Evolutionary conservation across 2,329 filamentous ascomycete species (phyloP).

Genomic region (Cordyceps tenuipes): DNA sequence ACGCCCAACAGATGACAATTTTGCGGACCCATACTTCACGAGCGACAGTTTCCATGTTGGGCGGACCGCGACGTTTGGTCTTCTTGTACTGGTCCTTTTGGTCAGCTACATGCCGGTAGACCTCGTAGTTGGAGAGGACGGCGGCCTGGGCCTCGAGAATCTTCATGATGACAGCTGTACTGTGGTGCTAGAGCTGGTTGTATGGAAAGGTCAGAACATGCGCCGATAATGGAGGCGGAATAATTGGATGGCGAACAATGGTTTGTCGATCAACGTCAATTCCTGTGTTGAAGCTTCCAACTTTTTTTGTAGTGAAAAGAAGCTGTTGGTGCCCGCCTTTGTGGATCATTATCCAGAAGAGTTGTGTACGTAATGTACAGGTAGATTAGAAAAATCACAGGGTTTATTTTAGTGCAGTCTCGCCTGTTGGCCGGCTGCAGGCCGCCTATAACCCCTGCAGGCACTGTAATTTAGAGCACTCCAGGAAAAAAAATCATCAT

Average conservation of each 20-base stretch:
- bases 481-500: no score
- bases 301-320: neutral
- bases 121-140: slow-evolving; percentile 64
- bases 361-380: no score
- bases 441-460: no score
- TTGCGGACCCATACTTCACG: slow-evolving; percentile 45
- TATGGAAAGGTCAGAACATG: neutral
- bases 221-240: neutral
- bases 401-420: no score
- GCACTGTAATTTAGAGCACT: no score
- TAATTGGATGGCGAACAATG: neutral
- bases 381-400: no score
- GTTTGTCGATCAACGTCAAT: neutral
- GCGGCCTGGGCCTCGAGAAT: slow-evolving; percentile 64
- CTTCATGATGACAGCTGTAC: slow-evolving; percentile 44
- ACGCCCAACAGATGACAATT: neutral
- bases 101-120: slow-evolving; percentile 55
- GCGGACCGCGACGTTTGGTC: slow-evolving; percentile 42
- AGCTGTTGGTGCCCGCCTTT: neutral
- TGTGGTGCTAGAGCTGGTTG: no score
- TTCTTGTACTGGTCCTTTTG: slow-evolving; percentile 45
- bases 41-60: slow-evolving; percentile 52
- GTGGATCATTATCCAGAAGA: neutral
- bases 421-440: no score
- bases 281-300: neutral